phyloP scores from a whole-genome alignment of 345 rosid genomes.

The Citrus hindsii region DNA sequence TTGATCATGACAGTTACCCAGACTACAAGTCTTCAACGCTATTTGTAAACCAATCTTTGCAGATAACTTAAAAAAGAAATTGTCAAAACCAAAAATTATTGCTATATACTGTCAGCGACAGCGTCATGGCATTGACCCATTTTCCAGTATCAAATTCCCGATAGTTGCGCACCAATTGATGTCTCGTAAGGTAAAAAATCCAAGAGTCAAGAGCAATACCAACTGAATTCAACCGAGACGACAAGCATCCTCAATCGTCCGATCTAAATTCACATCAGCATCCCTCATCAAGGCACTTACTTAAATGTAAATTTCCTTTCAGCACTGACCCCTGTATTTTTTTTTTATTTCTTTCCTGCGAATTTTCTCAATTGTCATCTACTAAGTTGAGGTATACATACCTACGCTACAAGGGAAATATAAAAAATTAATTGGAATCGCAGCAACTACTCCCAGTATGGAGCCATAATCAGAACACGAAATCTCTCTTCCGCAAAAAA shows the following conservation, averaged over 20 bases:
- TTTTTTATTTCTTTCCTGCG: not conserved
- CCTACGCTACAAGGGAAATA: constrained; percentile 4
- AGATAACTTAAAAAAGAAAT: no score
- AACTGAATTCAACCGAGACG: not conserved
- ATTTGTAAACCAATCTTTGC: no score
- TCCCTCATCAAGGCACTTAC: not conserved
- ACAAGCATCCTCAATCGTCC: constrained; percentile 21
- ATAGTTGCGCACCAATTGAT: constrained; percentile 2
- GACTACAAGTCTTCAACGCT: no score
- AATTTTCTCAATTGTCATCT: constrained; percentile 19
- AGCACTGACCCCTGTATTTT: not conserved
- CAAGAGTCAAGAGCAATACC: not conserved
- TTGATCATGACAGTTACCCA: no score
- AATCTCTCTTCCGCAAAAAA: no score
- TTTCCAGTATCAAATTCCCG: not conserved
- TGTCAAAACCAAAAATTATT: no score
- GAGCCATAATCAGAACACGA: not conserved
- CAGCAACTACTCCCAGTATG: not conserved
- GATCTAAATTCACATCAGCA: not conserved
- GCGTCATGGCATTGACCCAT: no score
- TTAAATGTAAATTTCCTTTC: not conserved
- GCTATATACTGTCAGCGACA: no score
- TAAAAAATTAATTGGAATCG: not conserved
- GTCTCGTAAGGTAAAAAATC: not conserved
- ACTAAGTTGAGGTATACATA: not conserved